A percentile compares a stretch with the other conserved stretches of the same genome.
Evolutionary conservation across 176 grass and related monocot species (phyloP).

Genomic region (Zoysia pacifica): DNA sequence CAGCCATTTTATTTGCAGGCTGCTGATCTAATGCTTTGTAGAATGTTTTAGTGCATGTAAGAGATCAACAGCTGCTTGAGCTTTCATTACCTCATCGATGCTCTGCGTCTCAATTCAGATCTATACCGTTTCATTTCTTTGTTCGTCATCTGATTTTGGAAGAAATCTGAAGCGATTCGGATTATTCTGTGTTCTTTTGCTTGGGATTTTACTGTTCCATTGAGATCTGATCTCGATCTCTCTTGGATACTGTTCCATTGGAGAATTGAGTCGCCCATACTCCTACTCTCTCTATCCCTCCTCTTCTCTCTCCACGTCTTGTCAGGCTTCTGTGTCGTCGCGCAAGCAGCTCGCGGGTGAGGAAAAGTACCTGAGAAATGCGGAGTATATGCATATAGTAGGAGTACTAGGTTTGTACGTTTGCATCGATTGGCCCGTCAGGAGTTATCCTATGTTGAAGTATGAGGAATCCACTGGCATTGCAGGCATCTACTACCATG

Average conservation of each 20-base stretch:
- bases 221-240: neutral
- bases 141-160: neutral
- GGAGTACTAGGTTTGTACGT: neutral
- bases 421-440: slow-evolving; percentile 30
- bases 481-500: neutral
- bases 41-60: slow-evolving; percentile 6
- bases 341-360: slow-evolving; percentile 12
- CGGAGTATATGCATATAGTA: too few relatives aligned
- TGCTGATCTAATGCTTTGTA: neutral
- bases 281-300: neutral
- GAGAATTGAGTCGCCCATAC: neutral
- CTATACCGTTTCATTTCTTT: neutral
- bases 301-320: slow-evolving; percentile 28
- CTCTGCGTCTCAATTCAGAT: slow-evolving; percentile 18
- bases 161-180: neutral
- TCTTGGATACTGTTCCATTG: slow-evolving; percentile 47
- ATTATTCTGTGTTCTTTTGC: neutral
- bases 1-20: neutral
- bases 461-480: neutral
- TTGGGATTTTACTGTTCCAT: slow-evolving; percentile 44
- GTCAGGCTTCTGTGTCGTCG: slow-evolving; percentile 21
- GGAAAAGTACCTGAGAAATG: slow-evolving; percentile 1
- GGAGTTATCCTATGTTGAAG: slow-evolving; percentile 31
- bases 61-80: neutral
- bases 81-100: neutral